Evolutionary conservation across 2,329 filamentous ascomycete species (phyloP), one percentile per base, ranked within the genome.

Genomic region (Aspergillus sp.): DNA sequence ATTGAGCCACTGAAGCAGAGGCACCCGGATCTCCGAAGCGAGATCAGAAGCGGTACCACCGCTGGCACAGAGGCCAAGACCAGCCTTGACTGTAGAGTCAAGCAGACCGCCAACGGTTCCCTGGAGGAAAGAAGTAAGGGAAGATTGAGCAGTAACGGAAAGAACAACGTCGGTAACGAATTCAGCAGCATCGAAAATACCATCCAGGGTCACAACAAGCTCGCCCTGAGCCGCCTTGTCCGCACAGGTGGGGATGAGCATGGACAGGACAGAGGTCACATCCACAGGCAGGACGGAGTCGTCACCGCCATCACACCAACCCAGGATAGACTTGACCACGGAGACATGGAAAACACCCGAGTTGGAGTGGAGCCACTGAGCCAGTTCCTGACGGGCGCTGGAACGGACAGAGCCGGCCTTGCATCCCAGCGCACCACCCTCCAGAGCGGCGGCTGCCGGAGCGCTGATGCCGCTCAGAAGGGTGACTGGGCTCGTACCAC

Each of bases 171-270:
- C 60, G n/a, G 59, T 56, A 22, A 57, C 60, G 10, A 68, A 57
- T 16, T 64, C 60, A 45, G 62, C 47, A 16, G 64, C 49, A 19
- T 55, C 49, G 49, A 69, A 65, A 53, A 73, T 69, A 65, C 70
- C 70, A 14, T 71, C 68, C 17, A 72, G 32, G 41, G 63, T 69
- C 40, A 72, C 68, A 47, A 61, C 65, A 47, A 72, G 61, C n/a
- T 65, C 62, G 38, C 64, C 68, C 61, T 71, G 62, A 46, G 70
- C 68, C 46, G 70, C 69, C 44, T 70, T 61, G 20, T 65, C 60
- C 35, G 68, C 64, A 45, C 60, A 65, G 19, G 58, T 59, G 42
- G 70, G 70, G 47, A 70, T 60, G 56, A 68, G 69, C 44, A 71
- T 55, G n/a, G 66, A 55, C 19, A 72, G 58, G 40, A 62, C 64